Evolutionary conservation across 768 basidiomycete species (phyloP).

Genomic region (Trametes maxima): DNA sequence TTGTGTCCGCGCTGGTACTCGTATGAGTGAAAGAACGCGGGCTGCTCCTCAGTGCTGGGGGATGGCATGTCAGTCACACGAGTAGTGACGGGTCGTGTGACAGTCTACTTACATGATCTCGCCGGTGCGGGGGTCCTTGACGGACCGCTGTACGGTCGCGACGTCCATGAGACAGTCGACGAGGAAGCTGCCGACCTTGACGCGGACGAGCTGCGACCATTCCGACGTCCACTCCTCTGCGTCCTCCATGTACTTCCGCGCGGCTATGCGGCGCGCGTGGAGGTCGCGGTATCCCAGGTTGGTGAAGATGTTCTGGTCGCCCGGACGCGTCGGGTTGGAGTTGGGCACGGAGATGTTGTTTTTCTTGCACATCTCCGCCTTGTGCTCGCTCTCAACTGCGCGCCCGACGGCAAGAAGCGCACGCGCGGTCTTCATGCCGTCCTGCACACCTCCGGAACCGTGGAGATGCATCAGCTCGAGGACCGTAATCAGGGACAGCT

Average conservation of each 20-base stretch:
- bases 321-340: conserved; percentile 24
- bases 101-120: conserved; percentile 55
- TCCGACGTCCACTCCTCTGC: conserved; percentile 74
- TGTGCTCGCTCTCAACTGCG: conserved; percentile 89
- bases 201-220: conserved; percentile 80
- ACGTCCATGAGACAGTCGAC: conserved; percentile 85
- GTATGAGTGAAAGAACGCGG: conserved; percentile 89
- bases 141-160: conserved; percentile 71
- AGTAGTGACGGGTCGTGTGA: not conserved
- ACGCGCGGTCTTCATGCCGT: conserved; percentile 89
- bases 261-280: conserved; percentile 64
- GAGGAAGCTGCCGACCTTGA: conserved; percentile 80
- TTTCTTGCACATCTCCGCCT: conserved; percentile 74
- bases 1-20: conserved; percentile 94
- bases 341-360: conserved; percentile 49
- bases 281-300: conserved; percentile 61
- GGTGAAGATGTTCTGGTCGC: conserved; percentile 53
- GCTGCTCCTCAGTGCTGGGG: conserved; percentile 72
- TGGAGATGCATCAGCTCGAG: conserved; percentile 85
- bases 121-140: conserved; percentile 57
- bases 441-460: conserved; percentile 71
- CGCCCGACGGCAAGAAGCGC: conserved; percentile 80
- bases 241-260: conserved; percentile 63
- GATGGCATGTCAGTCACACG: conserved; percentile 10
- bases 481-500: conserved; percentile 86